These are phyloP conservation scores for Apiospora kogelbergensis DNA, from an alignment of 2,329 filamentous ascomycete species.

Conservation along the genomic window DNA sequence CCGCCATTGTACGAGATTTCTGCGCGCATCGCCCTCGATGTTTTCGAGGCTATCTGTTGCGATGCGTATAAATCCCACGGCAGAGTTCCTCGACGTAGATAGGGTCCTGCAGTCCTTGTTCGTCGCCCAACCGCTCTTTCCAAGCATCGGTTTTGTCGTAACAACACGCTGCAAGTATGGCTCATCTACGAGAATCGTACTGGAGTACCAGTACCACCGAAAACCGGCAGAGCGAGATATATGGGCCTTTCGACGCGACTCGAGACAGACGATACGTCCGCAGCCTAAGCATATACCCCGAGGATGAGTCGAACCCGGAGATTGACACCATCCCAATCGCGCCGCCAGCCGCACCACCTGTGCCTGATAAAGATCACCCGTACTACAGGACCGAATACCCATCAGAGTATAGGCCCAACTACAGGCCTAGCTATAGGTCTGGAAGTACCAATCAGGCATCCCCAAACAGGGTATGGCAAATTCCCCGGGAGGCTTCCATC, in stretches of 20 bases:
- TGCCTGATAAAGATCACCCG: neutral
- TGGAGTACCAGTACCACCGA: conserved; percentile 22
- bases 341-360: neutral
- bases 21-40: neutral
- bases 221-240: conserved; percentile 19
- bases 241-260: conserved; percentile 6
- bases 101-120: neutral
- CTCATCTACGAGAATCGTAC: conserved; percentile 16
- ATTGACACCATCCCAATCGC: conserved; percentile 7
- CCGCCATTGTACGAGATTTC: neutral
- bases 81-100: neutral
- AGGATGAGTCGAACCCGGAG: neutral
- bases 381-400: neutral
- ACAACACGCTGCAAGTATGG: neutral
- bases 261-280: neutral
- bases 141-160: neutral
- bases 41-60: neutral
- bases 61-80: neutral
- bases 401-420: neutral
- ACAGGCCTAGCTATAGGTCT: neutral
- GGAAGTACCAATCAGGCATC: neutral
- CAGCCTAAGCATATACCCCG: conserved; percentile 6
- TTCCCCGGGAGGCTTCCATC: neutral
- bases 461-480: neutral
- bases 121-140: conserved; percentile 8